Base-by-base conservation (phyloP, 2,329 filamentous ascomycete species). In the Talaromyces funiculosus region DNA sequence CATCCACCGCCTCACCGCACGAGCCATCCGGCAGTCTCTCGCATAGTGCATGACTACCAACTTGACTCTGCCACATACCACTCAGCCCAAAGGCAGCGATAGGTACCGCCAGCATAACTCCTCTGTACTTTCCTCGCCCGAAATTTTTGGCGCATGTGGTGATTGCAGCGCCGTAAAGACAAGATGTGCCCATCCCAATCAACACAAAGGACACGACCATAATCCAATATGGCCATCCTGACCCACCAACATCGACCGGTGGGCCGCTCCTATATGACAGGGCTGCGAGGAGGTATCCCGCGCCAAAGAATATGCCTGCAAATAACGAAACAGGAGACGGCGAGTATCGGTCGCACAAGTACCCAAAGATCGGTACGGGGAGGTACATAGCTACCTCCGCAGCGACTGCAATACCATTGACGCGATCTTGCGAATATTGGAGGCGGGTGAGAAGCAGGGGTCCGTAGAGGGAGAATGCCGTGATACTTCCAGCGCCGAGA, bases 61-160 rank as follows among this genome's bases (percentile, higher is more conserved):
- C 78, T 77, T 97, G 93, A 68, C 91, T 95, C 76, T 94, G 83
- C 90, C 94, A 96, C 89, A 99, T 93, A 53, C 92, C 92, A 70
- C 92, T 96, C 60, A 99, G 75, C 0, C 94, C 94, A 72, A 97
- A 96, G 6, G 90, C 88, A 0, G 94, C 91, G 72, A 97, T 97
- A 1, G 94, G 94, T 62, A 90, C 82, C 1, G 93, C 92, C 59
- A 99, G 81, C 62, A 95, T 93, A 55, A 99, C 78, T 0, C 94
- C 94, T 68, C 93, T 89, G 69, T 95, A 88, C 69, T 88, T 90
- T 3, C 92, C 91, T 63, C 89, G 86, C 53, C 92, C 92, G 76
- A 97, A 99, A 77, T 97, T 99, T 85, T 99, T 99, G 37, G 94
- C 94, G 71, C 92, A 96, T 0, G 93, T 96, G 6, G 93, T 93